Base-by-base conservation (phyloP, 495 filamentous ascomycete genomes). In the Halenospora varia region DNA sequence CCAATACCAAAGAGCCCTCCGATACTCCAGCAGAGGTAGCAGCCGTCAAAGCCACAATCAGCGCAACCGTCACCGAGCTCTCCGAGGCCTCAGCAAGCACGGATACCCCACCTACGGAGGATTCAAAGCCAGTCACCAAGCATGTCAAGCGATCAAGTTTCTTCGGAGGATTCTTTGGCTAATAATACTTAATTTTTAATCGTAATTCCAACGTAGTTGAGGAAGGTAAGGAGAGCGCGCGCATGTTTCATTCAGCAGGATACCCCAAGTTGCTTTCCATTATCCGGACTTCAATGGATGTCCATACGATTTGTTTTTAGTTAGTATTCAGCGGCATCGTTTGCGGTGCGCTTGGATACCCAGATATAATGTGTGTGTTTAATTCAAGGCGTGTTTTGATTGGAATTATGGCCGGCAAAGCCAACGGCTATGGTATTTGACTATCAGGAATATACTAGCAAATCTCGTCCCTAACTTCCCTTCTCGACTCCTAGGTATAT, bases 111-210 rank as follows among this genome's bases (percentile, higher is more conserved):
- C 4, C 29, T 13, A 35, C 29, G 29, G 29, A 35, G 13, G 23
- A 49, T 10, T n/a, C 20, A 10, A 23, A 23, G 10, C 20, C 20
- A n/a, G 47, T 49, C 20, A 25, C 9, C 11, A 49, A 49, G 23
- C 47, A 23, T 6, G 47, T 49, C 3, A 49, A 49, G 23, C 47
- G 47, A 49, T 49, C 47, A 25, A 49, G 47, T 20, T 49, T 49
- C 47, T 49, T 49, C 6, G 47, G 47, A 6, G 47, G 47, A 25
- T 6, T 49, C 20, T 49, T 49, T 25, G 47, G 47, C 10, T 49
- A 25, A 25, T 15, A 17, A 8, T 8, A 4, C n/a, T 15, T 15
- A 17, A 8, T 8, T 20, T 20, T 15, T 45, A 8, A 15, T 6
- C 3, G 42, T 17, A 17, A 9, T 9, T n/a, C 8, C 11, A 6